These are phyloP conservation scores for Lentinula aciculospora DNA, from an alignment of 768 basidiomycete species.

Conservation along the genomic window DNA sequence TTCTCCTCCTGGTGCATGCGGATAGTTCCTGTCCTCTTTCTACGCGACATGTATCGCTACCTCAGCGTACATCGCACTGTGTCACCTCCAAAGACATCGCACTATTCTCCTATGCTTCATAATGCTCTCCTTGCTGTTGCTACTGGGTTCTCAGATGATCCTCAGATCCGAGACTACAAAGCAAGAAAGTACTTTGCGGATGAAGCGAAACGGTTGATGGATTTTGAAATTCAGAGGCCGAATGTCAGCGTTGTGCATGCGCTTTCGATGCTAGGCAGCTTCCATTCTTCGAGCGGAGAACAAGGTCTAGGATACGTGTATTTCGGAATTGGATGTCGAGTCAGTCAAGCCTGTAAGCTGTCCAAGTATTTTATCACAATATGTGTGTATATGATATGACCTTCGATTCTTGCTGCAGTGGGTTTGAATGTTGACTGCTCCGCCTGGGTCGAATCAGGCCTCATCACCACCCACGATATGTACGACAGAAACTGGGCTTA, in stretches of 20 bases:
- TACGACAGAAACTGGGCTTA: constrained; percentile 34
- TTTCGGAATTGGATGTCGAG: constrained; percentile 23
- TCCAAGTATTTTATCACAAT: neutral
- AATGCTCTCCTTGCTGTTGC: constrained; percentile 34
- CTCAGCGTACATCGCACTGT: constrained; percentile 20
- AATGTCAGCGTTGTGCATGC: constrained; percentile 17
- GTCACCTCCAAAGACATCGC: constrained; percentile 23
- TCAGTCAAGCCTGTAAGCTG: constrained; percentile 33
- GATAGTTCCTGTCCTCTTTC: constrained; percentile 32
- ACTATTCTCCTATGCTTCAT: constrained; percentile 51
- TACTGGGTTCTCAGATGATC: constrained; percentile 15
- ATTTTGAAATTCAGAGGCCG: constrained; percentile 14
- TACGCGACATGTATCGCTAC: constrained; percentile 34
- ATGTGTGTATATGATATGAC: neutral
- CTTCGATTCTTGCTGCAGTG: constrained; percentile 18
- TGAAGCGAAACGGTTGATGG: constrained; percentile 11
- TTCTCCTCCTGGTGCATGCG: constrained; percentile 34
- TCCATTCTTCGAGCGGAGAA: constrained; percentile 13
- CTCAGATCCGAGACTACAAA: constrained; percentile 9
- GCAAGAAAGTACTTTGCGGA: constrained; percentile 11
- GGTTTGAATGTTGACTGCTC: constrained; percentile 33
- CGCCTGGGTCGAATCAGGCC: constrained; percentile 29
- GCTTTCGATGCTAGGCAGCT: constrained; percentile 14
- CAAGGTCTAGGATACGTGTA: constrained; percentile 14
- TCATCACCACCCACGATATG: constrained; percentile 28